A percentile compares a stretch with the other conserved stretches of the same genome.
Evolutionary conservation across 129 eudicot genomes (phyloP).

Genomic region (Flaveria ramosissima): DNA sequence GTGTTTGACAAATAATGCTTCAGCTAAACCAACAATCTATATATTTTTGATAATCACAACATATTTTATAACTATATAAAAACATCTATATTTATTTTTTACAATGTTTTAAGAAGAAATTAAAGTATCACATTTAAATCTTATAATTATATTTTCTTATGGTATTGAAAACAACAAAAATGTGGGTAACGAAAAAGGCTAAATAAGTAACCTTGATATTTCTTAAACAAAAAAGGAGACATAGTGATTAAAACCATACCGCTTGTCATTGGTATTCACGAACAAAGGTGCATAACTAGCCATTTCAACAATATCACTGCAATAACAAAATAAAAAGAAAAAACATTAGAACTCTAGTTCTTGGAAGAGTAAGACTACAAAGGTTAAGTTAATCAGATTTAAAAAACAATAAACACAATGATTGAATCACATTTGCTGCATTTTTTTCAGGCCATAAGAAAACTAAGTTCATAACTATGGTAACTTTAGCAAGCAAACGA

Average conservation of each 20-base stretch:
- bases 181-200: neutral
- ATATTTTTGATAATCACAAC: neutral
- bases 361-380: too few species aligned
- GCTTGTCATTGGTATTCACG: conserved; percentile 61
- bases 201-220: neutral
- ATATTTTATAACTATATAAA: too few species aligned
- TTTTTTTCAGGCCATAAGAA: too few species aligned
- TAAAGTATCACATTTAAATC: neutral
- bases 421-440: too few species aligned
- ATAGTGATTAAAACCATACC: conserved; percentile 35
- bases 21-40: neutral
- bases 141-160: neutral
- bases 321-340: neutral
- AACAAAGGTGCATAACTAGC: conserved; percentile 96
- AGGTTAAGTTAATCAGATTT: too few species aligned
- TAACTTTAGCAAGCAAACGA: neutral
- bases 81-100: too few species aligned
- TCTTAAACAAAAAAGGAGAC: neutral
- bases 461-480: too few species aligned
- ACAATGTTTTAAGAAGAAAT: neutral
- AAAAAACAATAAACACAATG: too few species aligned
- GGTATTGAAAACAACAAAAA: neutral
- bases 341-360: neutral
- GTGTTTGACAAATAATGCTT: neutral
- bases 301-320: conserved; percentile 85